phyloP scores from a whole-genome alignment of 208 protist species.

The Novymonas esmeraldas region DNA sequence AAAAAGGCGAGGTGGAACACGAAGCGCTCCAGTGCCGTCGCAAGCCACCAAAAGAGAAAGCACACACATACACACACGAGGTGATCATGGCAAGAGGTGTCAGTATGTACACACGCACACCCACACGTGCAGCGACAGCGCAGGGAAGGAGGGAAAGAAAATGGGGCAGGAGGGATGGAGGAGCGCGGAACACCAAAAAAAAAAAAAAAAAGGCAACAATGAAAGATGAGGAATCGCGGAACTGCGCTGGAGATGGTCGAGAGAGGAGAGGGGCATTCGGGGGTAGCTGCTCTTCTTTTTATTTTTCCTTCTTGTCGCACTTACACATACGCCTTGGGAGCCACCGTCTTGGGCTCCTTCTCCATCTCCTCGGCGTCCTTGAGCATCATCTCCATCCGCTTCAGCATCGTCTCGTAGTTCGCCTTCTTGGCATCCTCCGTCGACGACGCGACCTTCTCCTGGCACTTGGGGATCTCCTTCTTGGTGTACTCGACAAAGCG shows the following conservation, averaged over 20 bases:
- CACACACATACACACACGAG: background rate
- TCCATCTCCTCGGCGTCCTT: slow-evolving; percentile 71
- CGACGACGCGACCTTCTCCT: slow-evolving; percentile 39
- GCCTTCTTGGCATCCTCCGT: slow-evolving; percentile 46
- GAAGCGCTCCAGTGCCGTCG: no score
- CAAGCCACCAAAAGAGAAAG: background rate
- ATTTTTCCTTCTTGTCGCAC: background rate
- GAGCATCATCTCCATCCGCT: slow-evolving; percentile 80
- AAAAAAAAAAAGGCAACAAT: background rate
- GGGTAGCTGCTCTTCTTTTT: background rate
- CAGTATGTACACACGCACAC: background rate
- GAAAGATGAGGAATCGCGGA: background rate
- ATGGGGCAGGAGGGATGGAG: background rate
- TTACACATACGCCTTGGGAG: slow-evolving; percentile 55
- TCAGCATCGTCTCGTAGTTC: slow-evolving; percentile 40
- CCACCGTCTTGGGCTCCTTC: slow-evolving; percentile 41
- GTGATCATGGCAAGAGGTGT: background rate
- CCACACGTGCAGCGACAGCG: background rate
- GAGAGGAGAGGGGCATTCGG: background rate
- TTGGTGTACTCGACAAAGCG: slow-evolving; percentile 78
- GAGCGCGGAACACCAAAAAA: background rate
- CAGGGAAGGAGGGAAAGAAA: background rate
- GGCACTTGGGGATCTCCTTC: slow-evolving; percentile 57
- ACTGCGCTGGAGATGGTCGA: background rate
- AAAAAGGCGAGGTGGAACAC: no score